Base-by-base conservation (phyloP, 371 early-diverging fungal species). In the Mucor ambiguus region DNA sequence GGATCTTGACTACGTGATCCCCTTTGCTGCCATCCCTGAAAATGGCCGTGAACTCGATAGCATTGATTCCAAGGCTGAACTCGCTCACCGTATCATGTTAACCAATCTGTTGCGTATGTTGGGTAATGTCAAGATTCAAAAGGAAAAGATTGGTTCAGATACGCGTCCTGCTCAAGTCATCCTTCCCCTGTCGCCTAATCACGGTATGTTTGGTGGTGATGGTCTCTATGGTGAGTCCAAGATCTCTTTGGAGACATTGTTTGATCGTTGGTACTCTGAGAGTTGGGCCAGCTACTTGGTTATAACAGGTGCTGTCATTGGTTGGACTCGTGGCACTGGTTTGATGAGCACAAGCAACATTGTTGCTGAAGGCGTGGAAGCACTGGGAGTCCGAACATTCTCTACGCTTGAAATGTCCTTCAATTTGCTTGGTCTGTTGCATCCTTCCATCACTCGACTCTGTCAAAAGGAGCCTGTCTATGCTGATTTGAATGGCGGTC, bases 271-370 rank as follows among this genome's bases (percentile, higher is more conserved):
- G 95, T 84, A 90, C 58, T 89, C 97, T 63, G 98, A 98, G 76
- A 86, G 87, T 61, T 98, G 98, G 98, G 83, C 89, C 48, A 85
- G 83, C 74, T 94, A 96, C 84, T 79, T 97, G 68, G 85, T 93
- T 41, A 90, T 98, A 46, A 83, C 95, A 38, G 97, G 97, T 67
- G 95, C 96, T 49, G 93, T 94, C 43, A 98, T 98, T 74, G 98
- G 98, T 26, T 98, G 98, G 97, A 98, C 98, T 43, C 92, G 97
- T 71, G 96, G 98, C 67, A 98, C 98, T 49, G 96, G 96, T 48
- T 84, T 97, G 73, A 97, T 97, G 97, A 86, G 87, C 57, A 87
- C 87, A 63, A 97, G 96, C 84, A 96, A 97, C 82, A 87, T 94
- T 58, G 90, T 96, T 57, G 93, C 96, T 37, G 92, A 95, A 74